These are phyloP conservation scores for Xylaria sp. DNA, from an alignment of 2,329 filamentous ascomycete genomes.

Conservation along the genomic window DNA sequence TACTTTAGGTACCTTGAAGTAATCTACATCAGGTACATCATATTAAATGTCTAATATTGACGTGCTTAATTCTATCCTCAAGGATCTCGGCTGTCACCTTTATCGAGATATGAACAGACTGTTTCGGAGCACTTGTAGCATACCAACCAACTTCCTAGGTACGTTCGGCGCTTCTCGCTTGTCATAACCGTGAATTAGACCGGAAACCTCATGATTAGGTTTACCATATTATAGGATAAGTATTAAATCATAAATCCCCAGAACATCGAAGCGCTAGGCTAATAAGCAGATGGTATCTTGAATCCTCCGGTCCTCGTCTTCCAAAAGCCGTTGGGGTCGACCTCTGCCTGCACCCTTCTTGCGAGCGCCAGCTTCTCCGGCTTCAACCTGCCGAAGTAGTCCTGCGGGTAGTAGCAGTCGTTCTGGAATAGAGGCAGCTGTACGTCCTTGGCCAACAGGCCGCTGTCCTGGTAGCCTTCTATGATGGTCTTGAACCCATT, in stretches of 20 bases:
- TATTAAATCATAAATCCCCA: not conserved
- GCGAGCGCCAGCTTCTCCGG: slow-evolving; percentile 45
- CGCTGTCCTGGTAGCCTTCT: slow-evolving; percentile 41
- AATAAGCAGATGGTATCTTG: slow-evolving; percentile 39
- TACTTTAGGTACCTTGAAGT: too few species aligned
- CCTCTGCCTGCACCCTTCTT: slow-evolving; percentile 40
- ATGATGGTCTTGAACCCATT: slow-evolving; percentile 41
- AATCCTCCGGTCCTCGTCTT: slow-evolving; percentile 49
- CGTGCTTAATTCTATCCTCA: too few species aligned
- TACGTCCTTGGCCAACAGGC: slow-evolving; percentile 41
- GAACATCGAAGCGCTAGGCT: not conserved
- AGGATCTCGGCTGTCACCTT: too few species aligned
- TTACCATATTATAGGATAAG: not conserved
- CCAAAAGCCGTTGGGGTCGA: slow-evolving; percentile 49
- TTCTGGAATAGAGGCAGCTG: slow-evolving; percentile 53
- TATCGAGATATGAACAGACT: too few species aligned
- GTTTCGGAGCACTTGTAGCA: too few species aligned
- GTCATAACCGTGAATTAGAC: too few species aligned
- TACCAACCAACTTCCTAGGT: too few species aligned
- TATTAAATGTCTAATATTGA: too few species aligned
- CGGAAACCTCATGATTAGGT: too few species aligned
- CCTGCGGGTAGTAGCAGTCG: slow-evolving; percentile 49
- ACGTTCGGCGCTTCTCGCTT: too few species aligned
- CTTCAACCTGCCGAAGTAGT: slow-evolving; percentile 49
- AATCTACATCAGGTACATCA: too few species aligned